Evolutionary conservation across 2,329 filamentous ascomycete genomes (phyloP).

Genomic region (Fusarium napiforme): DNA sequence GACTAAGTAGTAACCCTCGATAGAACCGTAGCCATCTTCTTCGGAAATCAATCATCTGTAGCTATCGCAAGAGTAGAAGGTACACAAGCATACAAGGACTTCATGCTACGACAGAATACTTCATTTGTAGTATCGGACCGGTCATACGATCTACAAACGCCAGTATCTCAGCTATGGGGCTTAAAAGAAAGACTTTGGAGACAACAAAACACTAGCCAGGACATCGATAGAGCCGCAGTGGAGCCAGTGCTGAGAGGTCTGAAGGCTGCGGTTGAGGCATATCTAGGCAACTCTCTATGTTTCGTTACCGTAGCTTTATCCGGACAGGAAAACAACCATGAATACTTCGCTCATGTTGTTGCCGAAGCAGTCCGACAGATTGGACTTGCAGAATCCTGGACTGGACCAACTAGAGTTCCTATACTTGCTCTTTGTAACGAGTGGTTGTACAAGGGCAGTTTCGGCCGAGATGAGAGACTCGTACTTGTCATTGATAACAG

Average conservation of each 20-base stretch:
- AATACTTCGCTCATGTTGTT: background rate
- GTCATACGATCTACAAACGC: background rate
- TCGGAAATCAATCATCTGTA: background rate
- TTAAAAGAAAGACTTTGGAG: no score
- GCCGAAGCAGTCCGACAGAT: background rate
- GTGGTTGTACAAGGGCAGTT: background rate
- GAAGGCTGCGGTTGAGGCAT: background rate
- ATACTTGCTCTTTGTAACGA: fast-evolving
- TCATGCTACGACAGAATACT: background rate
- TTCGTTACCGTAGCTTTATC: background rate
- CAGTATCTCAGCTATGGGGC: background rate
- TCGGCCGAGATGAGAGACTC: background rate
- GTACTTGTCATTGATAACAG: background rate
- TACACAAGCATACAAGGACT: background rate
- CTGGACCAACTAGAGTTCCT: fast-evolving
- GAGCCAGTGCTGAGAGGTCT: background rate
- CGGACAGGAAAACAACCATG: background rate
- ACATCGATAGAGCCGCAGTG: background rate
- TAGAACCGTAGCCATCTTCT: background rate
- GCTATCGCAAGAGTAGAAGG: background rate
- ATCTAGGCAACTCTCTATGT: background rate
- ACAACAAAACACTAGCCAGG: background rate
- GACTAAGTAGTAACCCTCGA: background rate
- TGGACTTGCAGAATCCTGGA: background rate
- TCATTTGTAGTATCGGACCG: background rate